These are phyloP conservation scores for Hemerocallis citrina DNA, from an alignment of 106 monocot species.

Conservation along the genomic window DNA sequence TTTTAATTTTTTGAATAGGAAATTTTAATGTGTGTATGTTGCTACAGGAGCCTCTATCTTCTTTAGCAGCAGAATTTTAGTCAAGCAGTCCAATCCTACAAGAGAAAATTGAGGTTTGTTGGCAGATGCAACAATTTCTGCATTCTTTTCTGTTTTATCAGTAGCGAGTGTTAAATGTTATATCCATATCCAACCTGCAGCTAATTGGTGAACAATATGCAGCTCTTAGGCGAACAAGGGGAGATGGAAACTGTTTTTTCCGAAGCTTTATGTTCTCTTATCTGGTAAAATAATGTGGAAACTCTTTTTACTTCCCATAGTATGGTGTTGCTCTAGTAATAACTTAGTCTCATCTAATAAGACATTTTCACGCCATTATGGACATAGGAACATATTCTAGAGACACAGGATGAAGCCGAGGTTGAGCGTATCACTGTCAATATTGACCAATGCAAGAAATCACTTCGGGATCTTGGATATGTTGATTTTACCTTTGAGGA, in stretches of 20 bases:
- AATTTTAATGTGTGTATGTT: conserved; percentile 10
- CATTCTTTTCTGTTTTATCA: neutral
- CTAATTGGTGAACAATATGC: conserved; percentile 75
- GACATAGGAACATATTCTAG: conserved; percentile 78
- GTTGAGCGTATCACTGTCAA: conserved; percentile 43
- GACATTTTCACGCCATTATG: neutral
- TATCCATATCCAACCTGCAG: conserved; percentile 26
- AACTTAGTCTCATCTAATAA: conserved; percentile 1
- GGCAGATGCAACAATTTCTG: neutral
- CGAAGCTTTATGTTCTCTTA: conserved; percentile 98
- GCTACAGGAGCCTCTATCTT: conserved; percentile 78
- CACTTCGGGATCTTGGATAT: conserved; percentile 80
- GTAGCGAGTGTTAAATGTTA: neutral
- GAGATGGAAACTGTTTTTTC: conserved; percentile 98
- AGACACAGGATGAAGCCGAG: conserved; percentile 76
- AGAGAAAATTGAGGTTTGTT: conserved; percentile 89
- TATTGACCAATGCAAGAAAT: conserved; percentile 75
- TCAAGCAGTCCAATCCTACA: conserved; percentile 68
- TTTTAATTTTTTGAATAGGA: neutral
- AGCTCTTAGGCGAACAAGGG: conserved; percentile 74
- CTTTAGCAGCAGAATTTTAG: conserved; percentile 78
- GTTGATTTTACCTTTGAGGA: conserved; percentile 98
- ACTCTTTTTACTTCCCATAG: neutral
- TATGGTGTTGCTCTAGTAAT: neutral
- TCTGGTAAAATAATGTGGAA: conserved; percentile 41